Evolutionary conservation across 2,329 filamentous ascomycete genomes (phyloP), one percentile per base, ranked within the genome.

Genomic region (Alternaria angustiovoidea): DNA sequence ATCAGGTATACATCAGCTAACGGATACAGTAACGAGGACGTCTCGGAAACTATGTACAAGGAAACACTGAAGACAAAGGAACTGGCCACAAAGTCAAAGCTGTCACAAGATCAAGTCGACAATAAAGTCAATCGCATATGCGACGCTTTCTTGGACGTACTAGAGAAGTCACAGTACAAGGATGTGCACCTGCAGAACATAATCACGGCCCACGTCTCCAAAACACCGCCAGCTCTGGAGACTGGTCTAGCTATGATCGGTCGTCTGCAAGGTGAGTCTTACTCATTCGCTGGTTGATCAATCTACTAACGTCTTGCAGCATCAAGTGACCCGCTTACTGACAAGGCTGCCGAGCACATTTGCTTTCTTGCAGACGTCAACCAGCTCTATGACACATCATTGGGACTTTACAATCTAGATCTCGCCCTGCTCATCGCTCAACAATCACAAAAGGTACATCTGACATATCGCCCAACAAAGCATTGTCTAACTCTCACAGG

Each of bases 341-440:
- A 98, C 68, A 90, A 90, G 76, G 94, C 94, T 0, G 90, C 97
- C 22, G 93, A 97, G 75, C 95, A 99, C 73, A 97, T 99, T 61
- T 98, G 93, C 83, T 99, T 99, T 83, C 85, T 99, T 42, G 92
- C 94, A 0, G 95, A 99, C 78, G 91, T 96, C 46, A 96, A 97
- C 76, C 89, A 89, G 39, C 86, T 99, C 0, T 99, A 97, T 72
- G 92, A 97, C 63, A 89, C 94, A 61, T 92, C 95, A 0, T 84
- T 99, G 2, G 94, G 94, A 1, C 83, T 98, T 2, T 99, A 99
- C 75, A 89, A 98, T 72, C 86, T 99, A 3, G 93, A 97, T 11
- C 87, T 99, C 7, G 90, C 94, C 4, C 84, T 99, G 11, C 84
- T 97, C 6, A 92, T 99, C 12, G 95, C 95, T 0, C 95, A 99